Conservation (phyloP, 2,329 filamentous ascomycete species). For the Fusarium sp. region DNA sequence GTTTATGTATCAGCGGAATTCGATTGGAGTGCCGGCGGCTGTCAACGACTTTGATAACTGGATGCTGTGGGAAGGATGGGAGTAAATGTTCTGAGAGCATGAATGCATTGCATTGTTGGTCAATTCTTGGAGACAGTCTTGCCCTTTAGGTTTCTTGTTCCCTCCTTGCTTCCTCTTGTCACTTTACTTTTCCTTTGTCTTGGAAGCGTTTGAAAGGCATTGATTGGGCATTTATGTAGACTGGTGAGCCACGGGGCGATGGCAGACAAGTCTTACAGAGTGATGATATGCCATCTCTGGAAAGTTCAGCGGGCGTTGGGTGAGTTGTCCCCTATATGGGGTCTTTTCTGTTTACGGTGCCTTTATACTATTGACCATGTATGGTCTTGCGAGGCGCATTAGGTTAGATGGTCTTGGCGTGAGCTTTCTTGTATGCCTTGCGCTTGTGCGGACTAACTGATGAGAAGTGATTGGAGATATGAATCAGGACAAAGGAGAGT, state of each 20-base stretch:
- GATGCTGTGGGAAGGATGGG: conserved; percentile 60
- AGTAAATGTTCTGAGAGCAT: conserved; percentile 40
- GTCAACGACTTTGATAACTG: conserved; percentile 53
- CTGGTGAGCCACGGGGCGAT: conserved; percentile 34
- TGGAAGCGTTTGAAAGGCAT: conserved; percentile 8
- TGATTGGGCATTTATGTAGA: conserved; percentile 32
- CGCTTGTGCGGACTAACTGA: conserved; percentile 21
- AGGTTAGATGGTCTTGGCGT: conserved; percentile 30
- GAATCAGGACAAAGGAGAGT: background rate
- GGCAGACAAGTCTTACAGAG: conserved; percentile 25
- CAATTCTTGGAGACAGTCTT: background rate
- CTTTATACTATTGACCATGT: conserved; percentile 25
- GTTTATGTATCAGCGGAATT: conserved; percentile 53
- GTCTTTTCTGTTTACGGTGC: conserved; percentile 24
- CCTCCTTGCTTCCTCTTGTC: conserved; percentile 11
- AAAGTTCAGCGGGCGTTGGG: conserved; percentile 47
- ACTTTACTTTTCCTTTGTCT: conserved; percentile 26
- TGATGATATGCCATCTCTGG: conserved; percentile 20
- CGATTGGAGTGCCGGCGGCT: conserved; percentile 47
- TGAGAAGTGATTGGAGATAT: conserved; percentile 1
- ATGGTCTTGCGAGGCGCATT: conserved; percentile 33
- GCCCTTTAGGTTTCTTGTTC: conserved; percentile 1
- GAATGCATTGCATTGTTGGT: background rate
- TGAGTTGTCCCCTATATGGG: conserved; percentile 11
- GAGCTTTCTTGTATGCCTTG: conserved; percentile 25